Evolutionary conservation across 331 rosid species (phyloP).

Genomic region (Telfairia occidentalis): DNA sequence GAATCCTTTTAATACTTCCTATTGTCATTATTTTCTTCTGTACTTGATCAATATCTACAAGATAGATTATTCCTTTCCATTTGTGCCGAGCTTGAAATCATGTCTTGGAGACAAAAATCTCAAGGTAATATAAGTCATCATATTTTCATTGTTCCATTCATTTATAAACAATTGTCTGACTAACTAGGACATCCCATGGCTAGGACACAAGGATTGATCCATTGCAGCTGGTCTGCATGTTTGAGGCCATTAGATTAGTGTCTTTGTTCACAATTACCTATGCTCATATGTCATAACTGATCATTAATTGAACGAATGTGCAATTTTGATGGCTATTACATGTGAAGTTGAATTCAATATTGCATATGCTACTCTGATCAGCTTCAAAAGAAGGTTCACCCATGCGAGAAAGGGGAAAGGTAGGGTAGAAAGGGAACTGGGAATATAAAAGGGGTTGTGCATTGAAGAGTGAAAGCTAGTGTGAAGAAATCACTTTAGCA

Average conservation of each 20-base stretch:
- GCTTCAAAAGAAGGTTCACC: neutral
- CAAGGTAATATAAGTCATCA: conserved; percentile 41
- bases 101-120: conserved; percentile 72
- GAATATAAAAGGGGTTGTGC: neutral
- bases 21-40: neutral
- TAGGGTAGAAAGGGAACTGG: neutral
- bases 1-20: neutral
- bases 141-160: neutral
- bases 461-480: neutral
- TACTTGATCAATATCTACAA: neutral
- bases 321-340: neutral
- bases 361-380: neutral
- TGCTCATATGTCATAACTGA: neutral
- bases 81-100: conserved; percentile 69
- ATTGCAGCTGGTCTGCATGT: neutral
- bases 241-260: neutral
- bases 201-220: neutral
- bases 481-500: neutral
- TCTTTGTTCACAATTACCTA: neutral
- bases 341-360: neutral
- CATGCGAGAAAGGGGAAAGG: neutral
- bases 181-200: neutral
- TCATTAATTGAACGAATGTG: neutral
- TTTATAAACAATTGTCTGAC: neutral
- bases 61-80: conserved; percentile 15